Base-by-base conservation (phyloP, 345 rosid genomes). In the Rhodamnia argentea region DNA sequence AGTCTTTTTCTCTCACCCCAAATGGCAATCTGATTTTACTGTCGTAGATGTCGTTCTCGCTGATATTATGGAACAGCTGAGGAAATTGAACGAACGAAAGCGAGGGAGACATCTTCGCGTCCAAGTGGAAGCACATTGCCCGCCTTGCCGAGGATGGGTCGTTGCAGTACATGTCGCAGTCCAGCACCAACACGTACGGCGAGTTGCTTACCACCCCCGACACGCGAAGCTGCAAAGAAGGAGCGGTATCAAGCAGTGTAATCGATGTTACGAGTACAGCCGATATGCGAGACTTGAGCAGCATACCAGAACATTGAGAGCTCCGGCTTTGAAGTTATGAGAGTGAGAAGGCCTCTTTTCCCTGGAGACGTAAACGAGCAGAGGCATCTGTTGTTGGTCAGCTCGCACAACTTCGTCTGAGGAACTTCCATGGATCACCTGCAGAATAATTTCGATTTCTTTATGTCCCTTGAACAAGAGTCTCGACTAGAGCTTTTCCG, bases 301-400 rank as follows among this genome's bases (percentile, higher is more conserved):
- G 55, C 84, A 5, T 90, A 93, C 93, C 57, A 92, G 93, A 40
- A 89, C 92, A 56, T 93, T 92, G 20, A 93, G 90, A 15, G 93
- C 95, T 86, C 94, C 93, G 10, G 92, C 94, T 84, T 92, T 93
- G 89, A 93, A 93, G 87, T 91, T 84, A 51, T 92, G 93, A 1
- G 81, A 87, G 78, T 57, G 62, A 52, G 86, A 85, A 85, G 90
- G 89, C 55, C 89, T 90, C 83, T 93, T 92, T 88, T 92, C 94
- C 9, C 94, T 88, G 58, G 93, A 82, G 84, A 93, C 92, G 14
- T 92, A 93, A 7, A 90, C 90, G 32, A 91, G 90, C 9, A 62
- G 88, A 26, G 93, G 93, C 88, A 90, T 84, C 55, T 87, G 82
- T 6, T 7, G n/a, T 11, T 83, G 29, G 78, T 64, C 78, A 32